Conservation (phyloP, 2,329 filamentous ascomycete species). For the Sordariomycetes sp. region DNA sequence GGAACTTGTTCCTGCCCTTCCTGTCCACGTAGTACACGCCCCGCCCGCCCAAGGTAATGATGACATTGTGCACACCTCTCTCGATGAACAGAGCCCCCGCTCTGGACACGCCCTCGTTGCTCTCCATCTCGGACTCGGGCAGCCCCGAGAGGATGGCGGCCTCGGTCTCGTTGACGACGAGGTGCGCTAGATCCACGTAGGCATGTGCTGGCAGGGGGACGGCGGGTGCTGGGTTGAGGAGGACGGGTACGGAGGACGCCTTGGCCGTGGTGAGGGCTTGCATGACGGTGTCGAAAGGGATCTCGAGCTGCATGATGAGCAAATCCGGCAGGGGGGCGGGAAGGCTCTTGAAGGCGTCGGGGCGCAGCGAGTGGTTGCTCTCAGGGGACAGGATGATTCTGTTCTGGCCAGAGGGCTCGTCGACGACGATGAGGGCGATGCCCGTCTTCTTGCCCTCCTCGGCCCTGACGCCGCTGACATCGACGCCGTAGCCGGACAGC, state of each 20-base stretch:
- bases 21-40: conserved; percentile 61
- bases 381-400: conserved; percentile 66
- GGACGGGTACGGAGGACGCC: conserved; percentile 44
- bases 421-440: conserved; percentile 67
- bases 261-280: conserved; percentile 46
- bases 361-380: conserved; percentile 49
- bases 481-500: conserved; percentile 53
- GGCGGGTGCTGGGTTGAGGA: conserved; percentile 82
- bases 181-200: conserved; percentile 61
- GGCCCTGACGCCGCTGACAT: conserved; percentile 42
- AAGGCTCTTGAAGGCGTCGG: conserved; percentile 22
- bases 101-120: conserved; percentile 28
- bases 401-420: conserved; percentile 64
- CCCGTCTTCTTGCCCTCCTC: conserved; percentile 47
- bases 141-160: conserved; percentile 61
- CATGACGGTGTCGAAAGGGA: conserved; percentile 57
- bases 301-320: conserved; percentile 71
- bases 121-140: conserved; percentile 37
- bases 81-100: conserved; percentile 54
- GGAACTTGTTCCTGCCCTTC: conserved; percentile 30
- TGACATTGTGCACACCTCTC: conserved; percentile 64
- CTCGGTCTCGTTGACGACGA: conserved; percentile 89
- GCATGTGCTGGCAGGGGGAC: conserved; percentile 55
- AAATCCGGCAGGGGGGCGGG: conserved; percentile 42
- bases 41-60: conserved; percentile 75